phyloP scores from a whole-genome alignment of 2,329 filamentous ascomycete genomes.

The Penicillium sp. region DNA sequence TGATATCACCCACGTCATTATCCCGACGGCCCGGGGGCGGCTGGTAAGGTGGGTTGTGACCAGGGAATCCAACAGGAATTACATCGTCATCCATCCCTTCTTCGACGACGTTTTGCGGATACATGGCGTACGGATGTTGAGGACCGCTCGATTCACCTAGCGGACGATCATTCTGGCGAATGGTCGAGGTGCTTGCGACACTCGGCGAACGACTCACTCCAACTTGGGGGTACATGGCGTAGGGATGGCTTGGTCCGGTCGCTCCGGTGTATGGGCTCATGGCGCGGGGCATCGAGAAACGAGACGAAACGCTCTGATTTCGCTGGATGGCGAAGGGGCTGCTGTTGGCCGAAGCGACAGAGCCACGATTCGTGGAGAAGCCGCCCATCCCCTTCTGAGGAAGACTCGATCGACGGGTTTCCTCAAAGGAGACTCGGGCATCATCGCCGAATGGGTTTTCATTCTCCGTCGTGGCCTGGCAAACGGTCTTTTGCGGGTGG shows the following conservation, averaged over 20 bases:
- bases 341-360: slow-evolving; percentile 40
- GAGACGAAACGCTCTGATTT: slow-evolving; percentile 53
- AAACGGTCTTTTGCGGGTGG: slow-evolving; percentile 35
- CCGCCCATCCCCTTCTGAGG: slow-evolving; percentile 42
- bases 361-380: slow-evolving; percentile 40
- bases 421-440: slow-evolving; percentile 41
- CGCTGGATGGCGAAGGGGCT: slow-evolving; percentile 44
- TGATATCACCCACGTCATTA: slow-evolving; percentile 84
- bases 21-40: slow-evolving; percentile 69
- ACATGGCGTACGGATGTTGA: slow-evolving; percentile 85
- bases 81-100: slow-evolving; percentile 55
- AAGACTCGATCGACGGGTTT: slow-evolving; percentile 43
- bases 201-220: slow-evolving; percentile 64
- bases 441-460: slow-evolving; percentile 47
- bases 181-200: slow-evolving; percentile 73
- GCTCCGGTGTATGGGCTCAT: slow-evolving; percentile 73
- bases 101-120: slow-evolving; percentile 77
- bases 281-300: slow-evolving; percentile 53
- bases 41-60: slow-evolving; percentile 70
- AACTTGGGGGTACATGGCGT: slow-evolving; percentile 82
- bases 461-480: slow-evolving; percentile 34
- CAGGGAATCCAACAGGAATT: slow-evolving; percentile 76
- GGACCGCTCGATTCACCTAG: slow-evolving; percentile 69
- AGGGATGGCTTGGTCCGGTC: slow-evolving; percentile 79
- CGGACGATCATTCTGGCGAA: slow-evolving; percentile 63